A percentile compares a stretch with the other conserved stretches of the same genome.
These are phyloP conservation scores for Lepidium campestre DNA, from an alignment of 441 rosid species.

Conservation along the genomic window DNA sequence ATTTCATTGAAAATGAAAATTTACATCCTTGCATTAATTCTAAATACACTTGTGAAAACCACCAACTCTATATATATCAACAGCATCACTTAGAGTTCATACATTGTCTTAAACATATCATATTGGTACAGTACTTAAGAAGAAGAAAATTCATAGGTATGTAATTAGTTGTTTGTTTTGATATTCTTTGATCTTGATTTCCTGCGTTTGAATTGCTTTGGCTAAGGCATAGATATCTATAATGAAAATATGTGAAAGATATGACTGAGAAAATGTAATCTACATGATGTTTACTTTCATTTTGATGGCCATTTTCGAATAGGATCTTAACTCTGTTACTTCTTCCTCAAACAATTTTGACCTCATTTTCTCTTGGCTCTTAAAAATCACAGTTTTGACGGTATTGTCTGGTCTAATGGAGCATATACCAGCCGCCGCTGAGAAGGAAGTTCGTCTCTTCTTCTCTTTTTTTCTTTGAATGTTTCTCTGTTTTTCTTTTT, in stretches of 20 bases:
- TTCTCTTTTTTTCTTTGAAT: too few species aligned
- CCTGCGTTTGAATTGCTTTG: background rate
- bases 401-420: background rate
- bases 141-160: background rate
- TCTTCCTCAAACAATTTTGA: background rate
- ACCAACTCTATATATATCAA: background rate
- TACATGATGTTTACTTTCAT: too few species aligned
- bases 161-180: too few species aligned
- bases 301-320: too few species aligned
- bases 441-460: background rate
- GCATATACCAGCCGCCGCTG: background rate
- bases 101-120: background rate
- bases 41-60: background rate
- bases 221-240: too few species aligned
- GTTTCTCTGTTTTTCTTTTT: too few species aligned
- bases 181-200: background rate
- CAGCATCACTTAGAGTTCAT: background rate
- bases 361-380: background rate
- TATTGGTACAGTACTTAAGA: background rate
- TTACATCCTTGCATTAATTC: background rate
- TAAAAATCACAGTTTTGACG: background rate
- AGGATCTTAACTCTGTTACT: background rate
- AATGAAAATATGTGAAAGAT: too few species aligned
- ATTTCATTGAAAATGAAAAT: background rate
- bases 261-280: too few species aligned